Evolutionary conservation across 2,329 filamentous ascomycete genomes (phyloP).

Genomic region (Ploettnerulaceae sp.): DNA sequence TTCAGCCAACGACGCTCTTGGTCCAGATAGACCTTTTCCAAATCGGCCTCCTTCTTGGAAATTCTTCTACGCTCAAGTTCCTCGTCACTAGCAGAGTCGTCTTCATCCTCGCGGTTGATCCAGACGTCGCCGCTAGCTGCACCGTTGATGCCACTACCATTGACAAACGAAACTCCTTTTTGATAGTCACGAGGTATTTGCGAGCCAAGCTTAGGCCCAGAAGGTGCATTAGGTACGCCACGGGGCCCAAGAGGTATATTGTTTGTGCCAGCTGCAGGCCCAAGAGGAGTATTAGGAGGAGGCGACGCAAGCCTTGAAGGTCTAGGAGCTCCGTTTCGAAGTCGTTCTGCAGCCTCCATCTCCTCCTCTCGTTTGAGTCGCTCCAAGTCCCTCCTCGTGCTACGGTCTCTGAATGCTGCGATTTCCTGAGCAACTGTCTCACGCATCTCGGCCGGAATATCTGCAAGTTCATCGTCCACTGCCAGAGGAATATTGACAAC

Average conservation of each 20-base stretch:
- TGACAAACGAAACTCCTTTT: conserved; percentile 76
- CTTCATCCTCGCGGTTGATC: conserved; percentile 71
- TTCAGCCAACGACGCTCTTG: conserved; percentile 89
- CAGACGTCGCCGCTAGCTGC: conserved; percentile 41
- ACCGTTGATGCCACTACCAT: conserved; percentile 65
- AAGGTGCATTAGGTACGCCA: conserved; percentile 69
- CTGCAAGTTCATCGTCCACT: conserved; percentile 86
- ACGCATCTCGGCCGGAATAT: conserved; percentile 94
- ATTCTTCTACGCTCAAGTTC: conserved; percentile 72
- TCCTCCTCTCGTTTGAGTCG: conserved; percentile 86
- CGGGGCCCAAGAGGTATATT: conserved; percentile 72
- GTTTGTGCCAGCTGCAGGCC: conserved; percentile 61
- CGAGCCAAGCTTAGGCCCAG: conserved; percentile 58
- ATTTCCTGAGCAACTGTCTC: conserved; percentile 94
- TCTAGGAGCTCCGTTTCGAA: conserved; percentile 62
- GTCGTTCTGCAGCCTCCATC: conserved; percentile 78
- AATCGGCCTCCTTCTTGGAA: conserved; percentile 67
- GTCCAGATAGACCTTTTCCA: conserved; percentile 76
- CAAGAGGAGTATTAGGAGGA: conserved; percentile 47
- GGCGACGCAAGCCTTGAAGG: conserved; percentile 68
- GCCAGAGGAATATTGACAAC: conserved; percentile 85
- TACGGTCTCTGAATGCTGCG: conserved; percentile 86
- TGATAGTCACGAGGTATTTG: conserved; percentile 69
- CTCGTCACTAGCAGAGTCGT: conserved; percentile 80
- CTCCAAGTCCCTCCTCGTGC: conserved; percentile 82